A percentile compares a stretch with the other conserved stretches of the same genome.
Conservation (phyloP, 257 asterid genomes). For the Solanum boliviense region DNA sequence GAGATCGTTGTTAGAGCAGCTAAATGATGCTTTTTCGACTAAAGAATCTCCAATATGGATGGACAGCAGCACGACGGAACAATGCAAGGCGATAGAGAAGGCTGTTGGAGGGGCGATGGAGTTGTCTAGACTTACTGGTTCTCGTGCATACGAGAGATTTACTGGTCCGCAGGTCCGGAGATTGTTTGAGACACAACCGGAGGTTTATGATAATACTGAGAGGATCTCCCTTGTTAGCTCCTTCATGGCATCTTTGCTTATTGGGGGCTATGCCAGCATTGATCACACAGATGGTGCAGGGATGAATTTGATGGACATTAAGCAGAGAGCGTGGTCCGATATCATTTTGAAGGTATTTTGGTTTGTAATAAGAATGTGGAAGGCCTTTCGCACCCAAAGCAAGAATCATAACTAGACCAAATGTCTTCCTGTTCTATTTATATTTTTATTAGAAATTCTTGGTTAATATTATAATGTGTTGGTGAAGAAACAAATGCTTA, state of each 20-base stretch:
- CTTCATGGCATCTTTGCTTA: slow-evolving; percentile 85
- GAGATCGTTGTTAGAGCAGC: slow-evolving; percentile 43
- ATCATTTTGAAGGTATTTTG: slow-evolving; percentile 45
- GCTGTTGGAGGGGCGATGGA: slow-evolving; percentile 80
- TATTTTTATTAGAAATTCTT: background rate
- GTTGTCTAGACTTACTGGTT: slow-evolving; percentile 76
- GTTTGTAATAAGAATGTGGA: background rate
- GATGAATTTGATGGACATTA: slow-evolving; percentile 92
- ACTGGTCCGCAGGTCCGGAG: slow-evolving; percentile 91
- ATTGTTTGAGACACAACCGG: slow-evolving; percentile 56
- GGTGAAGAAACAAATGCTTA: background rate
- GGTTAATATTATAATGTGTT: background rate
- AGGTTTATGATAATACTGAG: slow-evolving; percentile 58
- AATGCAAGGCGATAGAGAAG: slow-evolving; percentile 68
- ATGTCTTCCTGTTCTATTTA: background rate
- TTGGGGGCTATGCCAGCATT: slow-evolving; percentile 67
- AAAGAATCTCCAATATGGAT: slow-evolving; percentile 92
- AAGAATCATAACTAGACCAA: slow-evolving; percentile 89
- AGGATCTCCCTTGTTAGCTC: slow-evolving; percentile 89
- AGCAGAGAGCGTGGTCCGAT: slow-evolving; percentile 72
- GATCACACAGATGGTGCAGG: slow-evolving; percentile 99
- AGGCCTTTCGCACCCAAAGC: slow-evolving; percentile 74
- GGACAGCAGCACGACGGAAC: slow-evolving; percentile 88
- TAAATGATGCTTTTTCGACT: slow-evolving; percentile 54
- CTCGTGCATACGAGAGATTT: slow-evolving; percentile 78